Evolutionary conservation across 2,329 filamentous ascomycete genomes (phyloP), one percentile per base, ranked within the genome.

Genomic region (Penicillium brevicompactum): DNA sequence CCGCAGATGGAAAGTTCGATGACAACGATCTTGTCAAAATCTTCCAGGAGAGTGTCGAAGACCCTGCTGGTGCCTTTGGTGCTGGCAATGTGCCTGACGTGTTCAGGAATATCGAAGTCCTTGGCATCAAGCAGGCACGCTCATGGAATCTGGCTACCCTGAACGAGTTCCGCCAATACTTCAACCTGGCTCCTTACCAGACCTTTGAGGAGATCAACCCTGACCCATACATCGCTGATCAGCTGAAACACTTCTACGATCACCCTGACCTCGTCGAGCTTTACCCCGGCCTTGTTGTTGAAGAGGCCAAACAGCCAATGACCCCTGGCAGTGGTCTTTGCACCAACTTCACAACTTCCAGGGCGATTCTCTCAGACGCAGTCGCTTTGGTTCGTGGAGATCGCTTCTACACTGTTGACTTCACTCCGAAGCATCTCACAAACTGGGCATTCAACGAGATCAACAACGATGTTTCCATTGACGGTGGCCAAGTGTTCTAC

Each of bases 61-160:
- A 87, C 53, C 81, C 82, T 32, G 82, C 83, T 2, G 84, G 83
- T 32, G 75, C 78, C 5, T 87, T 86, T 60, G 85, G 85, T 1
- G 80, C 85, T 2, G 78, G 79, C 13, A 84, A 82, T 64, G 79
- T 87, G 1, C 85, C 85, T 4, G 78, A 78, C 40, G 78, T 81
- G 1, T 80, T 88, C 64, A 83, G 80, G 62, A 76, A 79, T 1
- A 79, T 88, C n/a, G 86, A 88, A 68, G 77, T 86, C 2, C 76
- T 87, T 2, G 85, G 84, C 8, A 87, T 87, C 48, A 76, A 80
- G 16, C 85, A 87, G 60, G 82, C 81, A 5, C 81, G 85, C 38
- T 80, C 81, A 37, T 87, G 84, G 85, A 80, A 84, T 51, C 70
- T 86, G 10, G 83, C 80, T 0, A 83, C 84, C 0, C 70, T 88